phyloP scores from a whole-genome alignment of 345 rosid genomes.

The Dimocarpus longan region DNA sequence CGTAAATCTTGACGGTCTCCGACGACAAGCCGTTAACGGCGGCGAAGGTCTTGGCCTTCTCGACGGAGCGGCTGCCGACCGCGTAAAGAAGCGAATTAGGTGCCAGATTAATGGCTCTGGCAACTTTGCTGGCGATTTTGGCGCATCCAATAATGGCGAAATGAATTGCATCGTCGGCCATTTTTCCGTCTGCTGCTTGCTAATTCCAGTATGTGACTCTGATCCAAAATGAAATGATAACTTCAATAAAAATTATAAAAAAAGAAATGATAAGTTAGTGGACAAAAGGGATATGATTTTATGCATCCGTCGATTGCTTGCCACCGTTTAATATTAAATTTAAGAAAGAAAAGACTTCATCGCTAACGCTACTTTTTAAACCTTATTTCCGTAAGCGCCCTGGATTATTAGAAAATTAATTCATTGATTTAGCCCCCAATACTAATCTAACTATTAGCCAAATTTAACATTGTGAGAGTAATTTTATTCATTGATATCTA shows the following conservation, averaged over 20 bases:
- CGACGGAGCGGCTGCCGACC: constrained; percentile 60
- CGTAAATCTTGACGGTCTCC: constrained; percentile 43
- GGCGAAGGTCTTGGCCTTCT: constrained; percentile 55
- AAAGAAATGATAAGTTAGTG: no score
- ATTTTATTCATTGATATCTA: no score
- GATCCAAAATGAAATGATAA: background rate
- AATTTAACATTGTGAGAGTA: no score
- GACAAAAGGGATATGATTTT: no score
- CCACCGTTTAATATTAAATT: background rate
- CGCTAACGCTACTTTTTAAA: no score
- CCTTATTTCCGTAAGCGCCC: no score
- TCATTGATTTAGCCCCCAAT: no score
- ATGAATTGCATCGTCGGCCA: constrained; percentile 42
- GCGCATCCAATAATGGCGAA: constrained; percentile 72
- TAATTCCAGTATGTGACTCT: background rate
- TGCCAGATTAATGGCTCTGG: constrained; percentile 54
- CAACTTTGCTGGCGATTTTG: constrained; percentile 51
- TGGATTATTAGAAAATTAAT: no score
- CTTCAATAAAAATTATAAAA: no score
- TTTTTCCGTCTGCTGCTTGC: background rate
- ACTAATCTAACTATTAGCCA: no score
- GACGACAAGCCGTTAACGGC: constrained; percentile 35
- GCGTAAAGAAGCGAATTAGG: constrained; percentile 52
- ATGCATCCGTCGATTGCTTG: background rate
- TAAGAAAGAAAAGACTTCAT: no score